Evolutionary conservation across 306 rosid genomes (phyloP), one percentile per base, ranked within the genome.

Genomic region (Corylus avellana): DNA sequence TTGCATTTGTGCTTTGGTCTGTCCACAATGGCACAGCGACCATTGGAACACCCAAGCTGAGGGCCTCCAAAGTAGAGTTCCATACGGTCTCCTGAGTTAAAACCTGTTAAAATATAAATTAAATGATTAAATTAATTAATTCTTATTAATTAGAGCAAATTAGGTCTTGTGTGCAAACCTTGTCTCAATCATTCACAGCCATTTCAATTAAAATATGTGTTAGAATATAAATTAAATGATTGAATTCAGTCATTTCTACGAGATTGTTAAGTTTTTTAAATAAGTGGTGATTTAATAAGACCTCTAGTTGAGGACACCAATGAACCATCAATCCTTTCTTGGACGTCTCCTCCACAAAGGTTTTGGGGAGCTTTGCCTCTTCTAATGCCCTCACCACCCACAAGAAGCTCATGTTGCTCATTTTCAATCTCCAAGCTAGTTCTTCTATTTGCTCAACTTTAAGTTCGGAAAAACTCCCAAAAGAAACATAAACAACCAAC

Each of bases 311-410:
- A 16, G 46, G 70, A 63, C 70, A 32, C 70, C 20, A 63, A 29
- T 32, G 70, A 63, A 63, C 46, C 70, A 63, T 4, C 1, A 63
- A 2, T 32, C 70, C 70, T 18, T 63, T 63, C 20, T 63, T 46
- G 1, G 11, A 63, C 3, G 20, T 63, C 70, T 63, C 46, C 18
- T 63, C 70, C 46, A 32, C 46, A 63, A 63, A 63, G 70, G 32
- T 63, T 63, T 63, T 29, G 70, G 70, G 70, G 70, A 63, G 70
- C 70, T 63, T 63, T 63, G 70, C 70, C 46, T 63, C 70, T 32
- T 63, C 70, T 27, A 44, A 5, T 1, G 70, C 46, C 42, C 70
- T 63, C 17, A 63, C 70, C 18, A 63, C 70, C 70, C 70, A 63
- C 70, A 63, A 63, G 70, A 63, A 63, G 18, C 12, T 29, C 0